phyloP scores from a whole-genome alignment of 805 yeast genomes.

The Candida nanaspora region DNA sequence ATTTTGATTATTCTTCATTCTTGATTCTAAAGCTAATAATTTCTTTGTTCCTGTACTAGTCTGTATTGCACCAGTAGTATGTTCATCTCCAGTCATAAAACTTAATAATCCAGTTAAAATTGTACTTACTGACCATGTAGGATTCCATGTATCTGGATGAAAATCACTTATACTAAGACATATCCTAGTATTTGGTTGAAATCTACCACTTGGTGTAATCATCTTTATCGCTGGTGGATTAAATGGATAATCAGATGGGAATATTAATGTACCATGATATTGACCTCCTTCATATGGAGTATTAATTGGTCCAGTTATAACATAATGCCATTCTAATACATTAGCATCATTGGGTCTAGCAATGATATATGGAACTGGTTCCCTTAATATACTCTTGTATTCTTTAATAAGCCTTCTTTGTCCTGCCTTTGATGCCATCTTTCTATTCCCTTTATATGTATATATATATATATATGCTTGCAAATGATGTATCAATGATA shows the following conservation, averaged over 20 bases:
- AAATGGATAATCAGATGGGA: conserved; percentile 84
- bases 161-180: conserved; percentile 92
- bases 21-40: conserved; percentile 51
- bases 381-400: conserved; percentile 66
- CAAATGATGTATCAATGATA: too few species aligned
- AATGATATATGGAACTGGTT: conserved; percentile 76
- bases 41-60: conserved; percentile 55
- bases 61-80: conserved; percentile 74
- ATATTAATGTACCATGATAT: conserved; percentile 80
- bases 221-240: conserved; percentile 87
- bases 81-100: conserved; percentile 85
- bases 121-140: conserved; percentile 91
- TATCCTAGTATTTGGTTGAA: conserved; percentile 69
- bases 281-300: conserved; percentile 85
- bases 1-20: conserved; percentile 55
- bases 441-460: too few species aligned
- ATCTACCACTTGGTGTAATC: conserved; percentile 87
- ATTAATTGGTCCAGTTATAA: conserved; percentile 85
- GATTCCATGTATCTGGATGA: conserved; percentile 95
- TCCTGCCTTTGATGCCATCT: conserved; percentile 26
- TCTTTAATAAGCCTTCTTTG: conserved; percentile 59
- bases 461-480: too few species aligned
- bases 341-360: conserved; percentile 87
- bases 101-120: conserved; percentile 81
- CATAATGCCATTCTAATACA: conserved; percentile 89